Evolutionary conservation across 306 rosid species (phyloP), one percentile per base, ranked within the genome.

Genomic region (Begonia peltatifolia): DNA sequence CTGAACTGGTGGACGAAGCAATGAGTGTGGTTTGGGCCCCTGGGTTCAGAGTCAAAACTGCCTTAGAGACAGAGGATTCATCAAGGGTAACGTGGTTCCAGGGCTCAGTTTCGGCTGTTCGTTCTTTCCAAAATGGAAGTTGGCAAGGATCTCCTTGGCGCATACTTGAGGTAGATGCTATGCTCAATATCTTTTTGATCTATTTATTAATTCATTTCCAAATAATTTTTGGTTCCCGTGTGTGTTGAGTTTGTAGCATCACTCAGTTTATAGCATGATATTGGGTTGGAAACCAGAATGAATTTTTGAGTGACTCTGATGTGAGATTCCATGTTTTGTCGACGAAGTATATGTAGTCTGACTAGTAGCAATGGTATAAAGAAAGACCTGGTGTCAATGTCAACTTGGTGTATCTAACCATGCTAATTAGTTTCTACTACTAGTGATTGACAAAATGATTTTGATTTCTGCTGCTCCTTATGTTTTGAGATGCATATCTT

Each of bases 131-230:
- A 4, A 51, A n/a, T 12, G 74, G 54, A 42, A 74, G 35, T 7
- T 76, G 90, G 90, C 57, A 14, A 23, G 52, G 61, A 18, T 81
- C 90, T 41, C 87, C 87, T 10, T 84, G 89, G 87, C 84, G 84
- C 9, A 76, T 65, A 86, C 82, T 84, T 76, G 76, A 78, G 87
- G 94, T 84, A 57, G 54, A 36, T 11, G 9, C 30, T 49, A 4
- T 14, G 11, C 17, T 13, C 10, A 3, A 38, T 38, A 13, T 14
- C 41, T 58, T 46, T 47, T 22, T 41, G 18, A 9, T 9, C 35
- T 17, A 14, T 38, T 6, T 50, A 5, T 14, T 10, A 47, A 10
- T 42, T 38, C 38, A 6, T 14, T 57, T 50, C 2, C 18, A 18
- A 6, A 20, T 51, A 50, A 12, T 55, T 50, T 15, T 13, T 9